Percentiles rank a stretch among this genome's conserved stretches.
These are phyloP conservation scores for Priceomyces haplophilus DNA, from an alignment of 805 yeast genomes.

Conservation along the genomic window DNA sequence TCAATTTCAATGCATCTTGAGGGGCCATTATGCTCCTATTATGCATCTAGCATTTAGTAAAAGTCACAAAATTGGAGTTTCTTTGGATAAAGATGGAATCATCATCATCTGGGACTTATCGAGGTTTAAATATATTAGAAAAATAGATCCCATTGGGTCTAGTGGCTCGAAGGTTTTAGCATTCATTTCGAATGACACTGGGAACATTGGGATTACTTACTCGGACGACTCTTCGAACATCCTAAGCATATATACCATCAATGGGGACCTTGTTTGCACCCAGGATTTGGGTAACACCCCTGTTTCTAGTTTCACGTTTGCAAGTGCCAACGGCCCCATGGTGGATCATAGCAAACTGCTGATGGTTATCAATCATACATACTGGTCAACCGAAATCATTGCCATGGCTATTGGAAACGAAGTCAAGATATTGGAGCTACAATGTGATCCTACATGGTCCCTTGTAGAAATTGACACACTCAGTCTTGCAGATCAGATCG, in stretches of 20 bases:
- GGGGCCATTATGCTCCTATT: slow-evolving; percentile 57
- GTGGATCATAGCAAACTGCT: slow-evolving; percentile 22
- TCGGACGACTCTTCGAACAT: slow-evolving; percentile 13
- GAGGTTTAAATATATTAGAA: slow-evolving; percentile 48
- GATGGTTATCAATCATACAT: slow-evolving; percentile 25
- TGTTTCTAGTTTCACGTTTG: slow-evolving; percentile 26
- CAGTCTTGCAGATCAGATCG: slow-evolving; percentile 2
- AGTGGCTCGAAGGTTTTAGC: slow-evolving; percentile 23
- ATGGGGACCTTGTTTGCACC: slow-evolving; percentile 45
- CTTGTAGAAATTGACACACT: slow-evolving; percentile 3
- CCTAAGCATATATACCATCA: slow-evolving; percentile 46
- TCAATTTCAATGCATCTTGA: slow-evolving; percentile 42
- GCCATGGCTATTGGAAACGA: slow-evolving; percentile 27
- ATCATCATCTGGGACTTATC: slow-evolving; percentile 66
- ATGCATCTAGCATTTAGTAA: slow-evolving; percentile 46
- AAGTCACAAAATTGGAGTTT: slow-evolving; percentile 52
- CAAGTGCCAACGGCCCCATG: slow-evolving; percentile 25
- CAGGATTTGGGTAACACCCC: slow-evolving; percentile 13
- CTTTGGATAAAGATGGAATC: slow-evolving; percentile 53
- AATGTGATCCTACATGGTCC: slow-evolving; percentile 14
- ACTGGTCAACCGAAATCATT: slow-evolving; percentile 37
- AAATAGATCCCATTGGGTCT: slow-evolving; percentile 18
- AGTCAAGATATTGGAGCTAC: slow-evolving; percentile 28
- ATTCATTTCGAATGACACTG: slow-evolving; percentile 54
- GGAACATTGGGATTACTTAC: slow-evolving; percentile 45